Percentiles rank a stretch among this genome's conserved stretches.
Conservation (phyloP, 2,329 filamentous ascomycete species). For the Sarocladium kiliense region DNA sequence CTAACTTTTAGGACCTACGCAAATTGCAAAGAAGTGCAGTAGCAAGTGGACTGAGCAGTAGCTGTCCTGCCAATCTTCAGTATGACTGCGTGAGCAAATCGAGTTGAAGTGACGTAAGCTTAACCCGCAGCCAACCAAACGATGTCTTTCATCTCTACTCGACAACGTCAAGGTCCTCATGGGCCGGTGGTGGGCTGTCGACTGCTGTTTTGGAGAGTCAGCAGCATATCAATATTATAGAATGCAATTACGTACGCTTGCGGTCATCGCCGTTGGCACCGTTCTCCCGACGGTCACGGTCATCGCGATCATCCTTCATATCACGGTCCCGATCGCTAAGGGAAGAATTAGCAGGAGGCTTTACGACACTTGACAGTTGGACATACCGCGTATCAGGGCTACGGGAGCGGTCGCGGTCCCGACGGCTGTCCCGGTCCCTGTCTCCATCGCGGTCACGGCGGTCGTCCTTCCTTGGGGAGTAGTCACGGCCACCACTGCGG, state of each 20-base stretch:
- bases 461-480: slow-evolving; percentile 85
- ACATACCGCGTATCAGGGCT: slow-evolving; percentile 59
- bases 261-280: slow-evolving; percentile 81
- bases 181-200: slow-evolving; percentile 75
- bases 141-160: slow-evolving; percentile 47
- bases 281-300: slow-evolving; percentile 70
- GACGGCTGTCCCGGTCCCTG: slow-evolving; percentile 69
- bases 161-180: slow-evolving; percentile 94
- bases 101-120: not conserved
- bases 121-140: not conserved
- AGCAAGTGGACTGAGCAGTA: not conserved
- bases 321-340: slow-evolving; percentile 50
- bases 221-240: slow-evolving; percentile 15
- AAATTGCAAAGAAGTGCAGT: not conserved
- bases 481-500: slow-evolving; percentile 70
- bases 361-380: slow-evolving; percentile 4
- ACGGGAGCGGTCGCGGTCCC: slow-evolving; percentile 71
- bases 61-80: not conserved
- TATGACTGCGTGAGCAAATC: not conserved
- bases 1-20: not conserved
- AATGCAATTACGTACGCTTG: slow-evolving; percentile 60
- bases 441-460: slow-evolving; percentile 73
- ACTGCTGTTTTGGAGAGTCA: slow-evolving; percentile 39
- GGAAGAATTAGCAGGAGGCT: slow-evolving; percentile 25
- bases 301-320: slow-evolving; percentile 62